These are phyloP conservation scores for Vitis rupestris DNA, from an alignment of 164 flowering plant species.

Conservation along the genomic window DNA sequence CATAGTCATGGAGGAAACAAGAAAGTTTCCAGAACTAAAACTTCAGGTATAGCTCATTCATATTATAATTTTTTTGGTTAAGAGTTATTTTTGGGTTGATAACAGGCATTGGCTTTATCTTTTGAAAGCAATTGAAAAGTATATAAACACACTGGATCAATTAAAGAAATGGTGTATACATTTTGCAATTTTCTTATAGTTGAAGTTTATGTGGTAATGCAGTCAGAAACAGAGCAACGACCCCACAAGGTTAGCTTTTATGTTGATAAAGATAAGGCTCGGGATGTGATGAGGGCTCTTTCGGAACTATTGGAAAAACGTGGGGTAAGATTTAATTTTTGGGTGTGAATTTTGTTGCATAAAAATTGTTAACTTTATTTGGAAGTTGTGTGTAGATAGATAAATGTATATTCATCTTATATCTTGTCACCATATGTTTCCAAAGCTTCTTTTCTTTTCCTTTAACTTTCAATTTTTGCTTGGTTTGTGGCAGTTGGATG, in stretches of 20 bases:
- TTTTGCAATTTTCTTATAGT: background rate
- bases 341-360: background rate
- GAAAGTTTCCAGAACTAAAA: constrained; percentile 63
- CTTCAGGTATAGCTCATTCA: constrained; percentile 50
- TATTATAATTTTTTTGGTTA: too few species aligned
- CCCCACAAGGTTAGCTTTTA: constrained; percentile 87
- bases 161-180: too few species aligned
- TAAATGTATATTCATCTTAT: too few species aligned
- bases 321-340: constrained; percentile 51
- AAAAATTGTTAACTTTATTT: background rate
- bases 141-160: too few species aligned
- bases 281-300: constrained; percentile 48
- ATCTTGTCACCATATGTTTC: too few species aligned
- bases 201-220: constrained; percentile 23
- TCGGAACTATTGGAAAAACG: constrained; percentile 45
- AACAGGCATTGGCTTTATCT: too few species aligned
- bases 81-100: too few species aligned
- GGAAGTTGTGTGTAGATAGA: background rate
- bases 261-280: constrained; percentile 59
- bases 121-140: too few species aligned
- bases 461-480: background rate
- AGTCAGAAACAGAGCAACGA: constrained; percentile 75
- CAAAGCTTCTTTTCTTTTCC: background rate
- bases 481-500: constrained; percentile 42
- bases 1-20: constrained; percentile 67